A percentile compares a stretch with the other conserved stretches of the same genome.
These are phyloP conservation scores for Suillus bovinus DNA, from an alignment of 768 basidiomycete species.

Conservation along the genomic window DNA sequence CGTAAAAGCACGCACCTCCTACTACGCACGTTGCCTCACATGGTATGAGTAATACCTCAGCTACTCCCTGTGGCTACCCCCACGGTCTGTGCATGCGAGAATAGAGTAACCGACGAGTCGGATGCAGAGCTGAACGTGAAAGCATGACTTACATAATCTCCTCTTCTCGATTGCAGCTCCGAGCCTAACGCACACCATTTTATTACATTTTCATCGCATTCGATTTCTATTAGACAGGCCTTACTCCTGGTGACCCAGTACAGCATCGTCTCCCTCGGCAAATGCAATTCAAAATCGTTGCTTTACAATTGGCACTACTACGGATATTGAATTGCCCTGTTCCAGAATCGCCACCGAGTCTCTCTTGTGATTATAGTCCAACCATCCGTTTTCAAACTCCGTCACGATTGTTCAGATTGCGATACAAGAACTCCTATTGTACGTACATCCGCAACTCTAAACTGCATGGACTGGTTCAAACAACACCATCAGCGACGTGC, in stretches of 20 bases:
- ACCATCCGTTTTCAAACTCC: neutral
- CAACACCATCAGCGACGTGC: neutral
- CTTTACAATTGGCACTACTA: neutral
- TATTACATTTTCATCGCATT: too few species aligned
- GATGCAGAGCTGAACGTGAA: too few species aligned
- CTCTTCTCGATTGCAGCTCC: too few species aligned
- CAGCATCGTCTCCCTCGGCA: neutral
- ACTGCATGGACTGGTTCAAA: neutral
- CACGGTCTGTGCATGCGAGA: too few species aligned
- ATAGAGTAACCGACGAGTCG: too few species aligned
- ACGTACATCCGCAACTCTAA: neutral
- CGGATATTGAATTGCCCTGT: neutral
- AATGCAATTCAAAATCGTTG: neutral
- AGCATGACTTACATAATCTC: too few species aligned
- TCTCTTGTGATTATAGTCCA: neutral
- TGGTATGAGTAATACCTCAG: too few species aligned
- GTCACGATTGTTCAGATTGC: neutral
- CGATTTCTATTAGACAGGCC: too few species aligned
- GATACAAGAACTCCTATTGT: neutral
- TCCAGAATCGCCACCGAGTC: neutral
- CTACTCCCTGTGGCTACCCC: too few species aligned
- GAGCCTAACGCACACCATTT: too few species aligned
- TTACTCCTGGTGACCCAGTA: neutral
- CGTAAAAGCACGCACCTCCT: too few species aligned
- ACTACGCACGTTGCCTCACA: too few species aligned